Percentiles rank a stretch among this genome's conserved stretches.
phyloP scores from a whole-genome alignment of 2,329 filamentous ascomycete species.

The Aaosphaeria arxii region DNA sequence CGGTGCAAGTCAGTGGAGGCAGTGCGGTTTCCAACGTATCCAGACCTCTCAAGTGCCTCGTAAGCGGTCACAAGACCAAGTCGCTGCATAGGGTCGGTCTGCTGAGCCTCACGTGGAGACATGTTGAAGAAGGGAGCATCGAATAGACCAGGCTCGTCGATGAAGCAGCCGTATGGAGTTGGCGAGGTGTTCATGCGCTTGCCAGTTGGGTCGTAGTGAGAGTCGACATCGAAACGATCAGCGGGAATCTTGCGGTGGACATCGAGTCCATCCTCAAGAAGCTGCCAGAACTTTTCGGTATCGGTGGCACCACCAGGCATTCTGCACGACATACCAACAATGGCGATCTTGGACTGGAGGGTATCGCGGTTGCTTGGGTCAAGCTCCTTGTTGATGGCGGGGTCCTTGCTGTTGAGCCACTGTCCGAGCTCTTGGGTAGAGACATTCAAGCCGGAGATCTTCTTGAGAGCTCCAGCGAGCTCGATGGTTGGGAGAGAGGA shows the following conservation, averaged over 20 bases:
- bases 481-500: neutral
- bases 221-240: constrained; percentile 27
- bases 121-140: constrained; percentile 29
- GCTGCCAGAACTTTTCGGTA: constrained; percentile 32
- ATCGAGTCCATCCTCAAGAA: constrained; percentile 21
- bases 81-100: constrained; percentile 22
- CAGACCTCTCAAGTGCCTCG: constrained; percentile 19
- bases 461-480: neutral
- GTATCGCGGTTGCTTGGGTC: neutral
- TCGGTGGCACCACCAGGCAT: constrained; percentile 24
- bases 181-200: constrained; percentile 10
- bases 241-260: constrained; percentile 23
- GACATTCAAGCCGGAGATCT: neutral
- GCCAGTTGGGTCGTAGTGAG: constrained; percentile 11
- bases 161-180: constrained; percentile 16
- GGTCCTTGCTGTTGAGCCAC: neutral
- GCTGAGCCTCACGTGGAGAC: constrained; percentile 20
- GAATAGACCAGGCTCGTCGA: constrained; percentile 22
- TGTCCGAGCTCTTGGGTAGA: neutral
- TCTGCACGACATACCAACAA: constrained; percentile 35
- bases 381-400: neutral
- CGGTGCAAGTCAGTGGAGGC: constrained; percentile 22
- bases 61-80: constrained; percentile 21
- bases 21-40: constrained; percentile 24
- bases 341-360: constrained; percentile 12